phyloP scores from a whole-genome alignment of 371 early-diverging fungal genomes.

The Dichotomocladium elegans region DNA sequence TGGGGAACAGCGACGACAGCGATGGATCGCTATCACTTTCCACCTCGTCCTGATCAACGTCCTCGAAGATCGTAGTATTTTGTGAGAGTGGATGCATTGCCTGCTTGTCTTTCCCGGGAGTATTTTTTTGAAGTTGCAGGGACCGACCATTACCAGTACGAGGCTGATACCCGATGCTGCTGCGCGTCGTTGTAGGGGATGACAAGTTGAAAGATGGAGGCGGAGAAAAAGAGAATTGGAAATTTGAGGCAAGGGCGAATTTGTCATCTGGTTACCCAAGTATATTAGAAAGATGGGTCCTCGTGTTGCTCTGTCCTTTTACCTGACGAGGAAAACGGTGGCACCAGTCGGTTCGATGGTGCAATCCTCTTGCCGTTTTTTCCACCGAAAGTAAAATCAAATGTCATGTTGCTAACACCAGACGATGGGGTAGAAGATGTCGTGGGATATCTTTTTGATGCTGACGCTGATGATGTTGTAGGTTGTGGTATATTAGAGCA shows the following conservation, averaged over 20 bases:
- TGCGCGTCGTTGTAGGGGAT: background rate
- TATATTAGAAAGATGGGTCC: too few relatives aligned
- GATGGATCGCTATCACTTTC: conserved; percentile 1
- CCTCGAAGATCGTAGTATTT: background rate
- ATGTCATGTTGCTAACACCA: conserved; percentile 1
- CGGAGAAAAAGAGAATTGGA: background rate
- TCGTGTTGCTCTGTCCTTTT: too few relatives aligned
- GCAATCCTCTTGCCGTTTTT: background rate
- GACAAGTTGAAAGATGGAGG: too few relatives aligned
- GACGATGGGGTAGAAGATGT: background rate
- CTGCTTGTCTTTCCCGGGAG: background rate
- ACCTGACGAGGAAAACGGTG: background rate
- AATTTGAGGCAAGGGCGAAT: background rate
- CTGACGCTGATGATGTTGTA: background rate
- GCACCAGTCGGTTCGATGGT: background rate
- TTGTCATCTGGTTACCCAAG: background rate
- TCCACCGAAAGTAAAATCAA: background rate
- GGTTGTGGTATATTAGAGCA: background rate
- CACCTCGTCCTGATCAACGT: conserved; percentile 3
- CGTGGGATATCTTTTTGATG: background rate
- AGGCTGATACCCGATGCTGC: background rate
- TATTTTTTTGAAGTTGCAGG: background rate
- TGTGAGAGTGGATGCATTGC: background rate
- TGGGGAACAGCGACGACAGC: too few relatives aligned
- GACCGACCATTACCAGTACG: background rate